Base-by-base conservation (phyloP, 169 alveolate species). In the Cytauxzoon felis region DNA sequence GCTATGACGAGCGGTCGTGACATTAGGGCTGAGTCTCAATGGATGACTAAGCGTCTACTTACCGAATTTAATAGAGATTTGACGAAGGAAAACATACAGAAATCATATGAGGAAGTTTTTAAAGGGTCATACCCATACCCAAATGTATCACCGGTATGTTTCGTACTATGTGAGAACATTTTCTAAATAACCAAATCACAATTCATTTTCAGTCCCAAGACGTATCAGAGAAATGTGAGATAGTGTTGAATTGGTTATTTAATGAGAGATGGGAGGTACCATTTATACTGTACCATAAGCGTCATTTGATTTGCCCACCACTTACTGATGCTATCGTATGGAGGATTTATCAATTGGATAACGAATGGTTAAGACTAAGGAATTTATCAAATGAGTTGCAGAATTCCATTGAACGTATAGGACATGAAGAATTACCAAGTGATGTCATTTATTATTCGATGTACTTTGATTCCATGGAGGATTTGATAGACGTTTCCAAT, bases 331-430 rank as follows among this genome's bases (percentile, higher is more conserved):
- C 67, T 18, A 85, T 88, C 50, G 59, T 88, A 2, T 88, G 93
- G 93, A 72, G 88, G 49, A 62, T 79, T 21, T 86, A 71, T 68
- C 91, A 88, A 58, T 64, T 88, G 1, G 93, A 88, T 50, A 52
- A 59, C 5, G 85, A 75, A 48, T 75, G 85, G 85, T 18, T 40
- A 24, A 62, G 65, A 36, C 57, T 75, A 19, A 75, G 60, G 26
- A 26, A 24, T 0, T 16, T 54, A 32, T 50, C 79, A 1, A 58
- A 53, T 5, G 52, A 43, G 47, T 27, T 75, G 18, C 68, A 75
- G 52, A 63, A 56, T 21, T 24, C 49, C 11, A 75, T 75, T 2
- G 79, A 58, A 18, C 40, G 40, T 34, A 40, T 64, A 1, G 85
- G 85, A 1, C 41, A 52, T 43, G 85, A 75, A 50, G 23, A 23